phyloP scores from a whole-genome alignment of 306 rosid species.

The Clitoria ternatea region DNA sequence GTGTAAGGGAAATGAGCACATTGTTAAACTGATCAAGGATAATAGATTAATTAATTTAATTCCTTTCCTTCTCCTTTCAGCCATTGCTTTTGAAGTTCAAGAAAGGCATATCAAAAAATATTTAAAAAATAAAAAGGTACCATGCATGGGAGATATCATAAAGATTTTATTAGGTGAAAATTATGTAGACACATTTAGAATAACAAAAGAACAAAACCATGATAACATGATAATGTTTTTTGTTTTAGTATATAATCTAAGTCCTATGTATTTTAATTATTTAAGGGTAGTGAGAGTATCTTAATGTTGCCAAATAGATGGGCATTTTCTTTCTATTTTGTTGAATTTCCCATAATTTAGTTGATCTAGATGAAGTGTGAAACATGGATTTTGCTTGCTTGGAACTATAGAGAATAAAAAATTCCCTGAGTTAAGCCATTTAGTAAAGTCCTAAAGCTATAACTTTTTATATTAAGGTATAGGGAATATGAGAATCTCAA shows the following conservation, averaged over 20 bases:
- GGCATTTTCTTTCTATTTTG: not conserved
- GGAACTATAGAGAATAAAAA: slow-evolving; percentile 53
- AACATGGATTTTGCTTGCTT: slow-evolving; percentile 31
- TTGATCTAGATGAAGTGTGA: slow-evolving; percentile 1
- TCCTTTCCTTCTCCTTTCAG: too few relatives aligned
- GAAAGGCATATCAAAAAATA: too few relatives aligned
- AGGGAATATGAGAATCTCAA: slow-evolving; percentile 93
- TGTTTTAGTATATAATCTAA: slow-evolving; percentile 13
- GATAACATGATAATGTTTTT: slow-evolving; percentile 9
- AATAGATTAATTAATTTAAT: too few relatives aligned
- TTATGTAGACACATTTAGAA: slow-evolving; percentile 9
- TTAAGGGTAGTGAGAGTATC: not conserved
- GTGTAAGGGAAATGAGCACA: too few relatives aligned
- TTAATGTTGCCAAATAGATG: slow-evolving; percentile 14
- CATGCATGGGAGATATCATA: slow-evolving; percentile 35
- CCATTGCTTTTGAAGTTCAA: too few relatives aligned
- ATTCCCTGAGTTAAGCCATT: slow-evolving; percentile 63
- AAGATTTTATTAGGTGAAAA: slow-evolving; percentile 23
- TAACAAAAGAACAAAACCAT: too few relatives aligned
- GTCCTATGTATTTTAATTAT: not conserved
- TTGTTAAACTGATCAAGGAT: too few relatives aligned
- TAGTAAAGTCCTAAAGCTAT: slow-evolving; percentile 44
- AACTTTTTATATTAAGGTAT: slow-evolving; percentile 15
- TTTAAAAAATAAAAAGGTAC: slow-evolving; percentile 8
- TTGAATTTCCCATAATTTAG: slow-evolving; percentile 19